Conservation (phyloP, 768 basidiomycete species). For the Polyporus arcularius region DNA sequence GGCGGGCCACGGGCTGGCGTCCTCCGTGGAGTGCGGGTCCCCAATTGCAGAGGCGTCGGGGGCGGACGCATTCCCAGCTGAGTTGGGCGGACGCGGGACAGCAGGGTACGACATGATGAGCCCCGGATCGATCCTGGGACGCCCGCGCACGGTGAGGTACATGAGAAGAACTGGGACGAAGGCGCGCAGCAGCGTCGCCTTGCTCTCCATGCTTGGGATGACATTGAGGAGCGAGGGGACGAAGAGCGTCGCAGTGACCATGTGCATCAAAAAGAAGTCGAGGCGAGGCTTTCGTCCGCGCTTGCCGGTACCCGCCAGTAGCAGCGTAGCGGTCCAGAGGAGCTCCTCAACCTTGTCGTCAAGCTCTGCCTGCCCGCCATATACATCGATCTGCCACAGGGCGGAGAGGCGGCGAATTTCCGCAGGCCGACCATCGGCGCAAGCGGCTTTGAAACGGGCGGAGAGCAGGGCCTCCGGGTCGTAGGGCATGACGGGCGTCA, state of each 20-base stretch:
- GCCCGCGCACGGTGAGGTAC: constrained; percentile 44
- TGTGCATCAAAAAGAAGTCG: constrained; percentile 62
- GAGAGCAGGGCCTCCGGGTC: constrained; percentile 45
- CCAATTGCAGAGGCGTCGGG: constrained; percentile 33
- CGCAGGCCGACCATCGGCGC: constrained; percentile 40
- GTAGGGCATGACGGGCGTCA: constrained; percentile 55
- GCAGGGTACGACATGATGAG: constrained; percentile 48
- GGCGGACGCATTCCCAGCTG: constrained; percentile 9
- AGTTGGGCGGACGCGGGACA: constrained; percentile 41
- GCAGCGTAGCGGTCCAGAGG: constrained; percentile 48
- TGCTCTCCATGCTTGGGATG: constrained; percentile 35
- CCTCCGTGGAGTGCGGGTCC: constrained; percentile 35
- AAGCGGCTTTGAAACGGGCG: constrained; percentile 36
- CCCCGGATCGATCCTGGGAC: constrained; percentile 51
- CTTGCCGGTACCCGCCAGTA: constrained; percentile 49
- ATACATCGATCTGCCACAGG: constrained; percentile 39
- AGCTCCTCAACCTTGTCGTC: constrained; percentile 50
- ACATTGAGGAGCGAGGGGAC: constrained; percentile 43
- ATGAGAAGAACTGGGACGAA: constrained; percentile 42
- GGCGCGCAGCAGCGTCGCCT: constrained; percentile 47
- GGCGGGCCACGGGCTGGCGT: constrained; percentile 54
- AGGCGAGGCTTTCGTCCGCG: constrained; percentile 49
- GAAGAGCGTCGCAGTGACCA: constrained; percentile 54
- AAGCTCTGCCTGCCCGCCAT: constrained; percentile 36
- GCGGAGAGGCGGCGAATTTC: constrained; percentile 49